Conservation (phyloP, 2,329 filamentous ascomycete genomes). For the Parasarocladium wereldwijsianum region DNA sequence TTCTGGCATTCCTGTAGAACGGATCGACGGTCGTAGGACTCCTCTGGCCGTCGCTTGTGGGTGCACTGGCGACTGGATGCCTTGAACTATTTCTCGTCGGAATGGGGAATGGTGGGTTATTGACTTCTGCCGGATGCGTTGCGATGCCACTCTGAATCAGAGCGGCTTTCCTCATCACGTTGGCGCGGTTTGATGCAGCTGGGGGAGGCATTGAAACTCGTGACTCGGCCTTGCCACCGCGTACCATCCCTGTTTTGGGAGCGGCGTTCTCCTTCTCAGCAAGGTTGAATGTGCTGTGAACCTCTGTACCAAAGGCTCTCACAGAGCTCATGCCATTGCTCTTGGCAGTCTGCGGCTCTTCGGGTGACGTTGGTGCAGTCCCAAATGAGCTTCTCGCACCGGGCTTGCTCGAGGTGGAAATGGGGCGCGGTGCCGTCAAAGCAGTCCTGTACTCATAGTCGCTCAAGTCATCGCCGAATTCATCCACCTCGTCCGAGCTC, state of each 20-base stretch:
- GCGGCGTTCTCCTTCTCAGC: slow-evolving; percentile 20
- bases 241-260: slow-evolving; percentile 9
- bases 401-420: slow-evolving; percentile 19
- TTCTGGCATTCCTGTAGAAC: slow-evolving; percentile 33
- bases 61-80: slow-evolving; percentile 49
- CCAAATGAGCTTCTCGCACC: slow-evolving; percentile 27
- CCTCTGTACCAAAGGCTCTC: slow-evolving; percentile 24
- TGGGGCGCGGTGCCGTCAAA: slow-evolving; percentile 46
- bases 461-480: slow-evolving; percentile 48
- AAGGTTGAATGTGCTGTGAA: slow-evolving; percentile 28
- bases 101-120: slow-evolving; percentile 77
- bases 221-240: slow-evolving; percentile 1
- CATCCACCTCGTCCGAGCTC: slow-evolving; percentile 52
- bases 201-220: slow-evolving; percentile 6
- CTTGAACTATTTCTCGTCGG: slow-evolving; percentile 80
- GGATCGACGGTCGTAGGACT: slow-evolving; percentile 59
- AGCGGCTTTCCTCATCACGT: slow-evolving; percentile 60
- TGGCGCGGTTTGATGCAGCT: slow-evolving; percentile 29
- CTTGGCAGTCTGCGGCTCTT: slow-evolving; percentile 18
- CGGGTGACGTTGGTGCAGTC: slow-evolving; percentile 25
- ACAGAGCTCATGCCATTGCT: slow-evolving; percentile 12
- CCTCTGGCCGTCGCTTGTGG: slow-evolving; percentile 52
- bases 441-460: slow-evolving; percentile 55
- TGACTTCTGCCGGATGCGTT: slow-evolving; percentile 47
- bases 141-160: slow-evolving; percentile 69